Base-by-base conservation (phyloP, 148 eudicot genomes). In the Dysphania ambrosioides region DNA sequence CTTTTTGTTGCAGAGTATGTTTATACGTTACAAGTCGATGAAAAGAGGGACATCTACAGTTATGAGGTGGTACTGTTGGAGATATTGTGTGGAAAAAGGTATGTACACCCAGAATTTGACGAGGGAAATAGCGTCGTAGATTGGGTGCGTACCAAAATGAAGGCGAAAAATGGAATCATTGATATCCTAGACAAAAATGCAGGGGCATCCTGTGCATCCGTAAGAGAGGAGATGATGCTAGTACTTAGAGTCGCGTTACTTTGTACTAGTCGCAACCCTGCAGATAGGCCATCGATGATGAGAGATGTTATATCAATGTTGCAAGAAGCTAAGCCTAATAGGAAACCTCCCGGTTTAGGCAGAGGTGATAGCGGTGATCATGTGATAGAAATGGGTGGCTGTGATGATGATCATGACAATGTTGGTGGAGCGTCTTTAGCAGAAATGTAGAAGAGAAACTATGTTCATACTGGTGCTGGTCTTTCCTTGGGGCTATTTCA, bases 281-380 rank as follows among this genome's bases (percentile, higher is more conserved):
- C 86, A 0, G 99, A 95, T 21, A 77, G 99, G 47, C 99, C 99
- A 0, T 82, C 99, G 0, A 95, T 95, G 99, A 86, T 95, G 99
- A 86, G 99, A 71, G 99, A 95, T 19, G 99, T 95, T 9, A 91
- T 95, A 23, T 90, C 99, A 0, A 95, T 95, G 97, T 70, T 95
- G 60, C 88, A 87, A 72, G 99, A 92, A 74, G 97, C 97, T 56
- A 95, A 82, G 84, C 99, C 99, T 16, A 88, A 84, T 81, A 81
- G 97, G 56, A 95, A 95, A 68, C 40, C 80, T 8, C 86, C 87
- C 23, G 87, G 75, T 30, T 69, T 41, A 29, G 88, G 40, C 24
- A 82, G 72, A 23, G 87, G 72, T 16, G 81, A 66, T 0, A 44
- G 35, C 29, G 79, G 68, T n/a, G 83, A 83, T 56, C 84, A 79